A percentile compares a stretch with the other conserved stretches of the same genome.
phyloP scores from a whole-genome alignment of 2,329 filamentous ascomycete genomes.

The Ophiostoma quercus region DNA sequence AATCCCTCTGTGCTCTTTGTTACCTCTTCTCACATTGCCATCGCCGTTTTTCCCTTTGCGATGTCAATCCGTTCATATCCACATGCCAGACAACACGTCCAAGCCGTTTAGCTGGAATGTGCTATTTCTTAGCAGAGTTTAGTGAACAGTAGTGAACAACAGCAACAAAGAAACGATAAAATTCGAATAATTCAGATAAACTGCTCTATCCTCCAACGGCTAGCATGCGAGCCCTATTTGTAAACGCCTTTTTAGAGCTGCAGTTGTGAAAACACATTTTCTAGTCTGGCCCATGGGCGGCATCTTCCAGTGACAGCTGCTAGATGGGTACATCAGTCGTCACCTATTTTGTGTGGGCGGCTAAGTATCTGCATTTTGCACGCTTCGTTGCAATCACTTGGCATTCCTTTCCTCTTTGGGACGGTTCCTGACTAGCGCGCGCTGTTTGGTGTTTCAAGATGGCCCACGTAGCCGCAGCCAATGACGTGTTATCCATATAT shows the following conservation, averaged over 20 bases:
- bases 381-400: not conserved
- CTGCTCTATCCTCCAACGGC: not conserved
- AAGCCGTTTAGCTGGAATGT: slow-evolving; percentile 8
- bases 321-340: not conserved
- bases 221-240: not conserved
- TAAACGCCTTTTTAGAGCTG: not conserved
- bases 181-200: not conserved
- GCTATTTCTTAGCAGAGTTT: not conserved
- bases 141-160: not conserved
- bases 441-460: slow-evolving; percentile 9
- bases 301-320: slow-evolving; percentile 4
- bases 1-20: not conserved
- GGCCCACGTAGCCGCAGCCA: not conserved
- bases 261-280: not conserved
- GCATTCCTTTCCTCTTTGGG: not conserved
- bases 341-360: not conserved
- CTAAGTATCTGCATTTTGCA: not conserved
- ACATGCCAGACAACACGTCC: slow-evolving; percentile 2
- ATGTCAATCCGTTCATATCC: not conserved
- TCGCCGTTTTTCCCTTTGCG: not conserved
- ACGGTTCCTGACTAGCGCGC: slow-evolving; percentile 13
- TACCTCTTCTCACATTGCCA: not conserved
- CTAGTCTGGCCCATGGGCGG: not conserved
- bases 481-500: slow-evolving; percentile 2
- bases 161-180: slow-evolving; percentile 5